A percentile compares a stretch with the other conserved stretches of the same genome.
Conservation (phyloP, 805 yeast genomes). For the Saccharomycopsis fibuligera region DNA sequence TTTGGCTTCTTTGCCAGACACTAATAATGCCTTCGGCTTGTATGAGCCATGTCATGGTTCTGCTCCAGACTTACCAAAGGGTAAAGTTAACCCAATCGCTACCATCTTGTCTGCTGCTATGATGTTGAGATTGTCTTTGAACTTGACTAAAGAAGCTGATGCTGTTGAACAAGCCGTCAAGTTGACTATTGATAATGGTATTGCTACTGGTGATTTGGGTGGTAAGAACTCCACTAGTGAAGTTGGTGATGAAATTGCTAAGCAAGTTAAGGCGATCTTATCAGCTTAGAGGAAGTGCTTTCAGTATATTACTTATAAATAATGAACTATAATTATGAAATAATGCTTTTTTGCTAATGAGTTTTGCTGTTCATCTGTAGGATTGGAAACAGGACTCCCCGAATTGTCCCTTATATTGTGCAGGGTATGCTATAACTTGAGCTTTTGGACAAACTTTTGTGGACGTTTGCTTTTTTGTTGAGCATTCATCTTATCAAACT, state of each 20-base stretch:
- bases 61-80: slow-evolving; percentile 86
- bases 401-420: too few relatives aligned
- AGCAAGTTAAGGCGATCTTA: slow-evolving; percentile 55
- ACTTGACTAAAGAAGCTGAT: slow-evolving; percentile 75
- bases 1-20: slow-evolving; percentile 92
- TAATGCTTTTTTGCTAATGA: neutral
- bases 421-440: too few relatives aligned
- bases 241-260: slow-evolving; percentile 91
- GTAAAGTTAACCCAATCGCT: slow-evolving; percentile 93
- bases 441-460: too few relatives aligned
- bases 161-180: slow-evolving; percentile 87
- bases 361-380: neutral
- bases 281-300: too few relatives aligned
- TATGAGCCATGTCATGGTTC: slow-evolving; percentile 99
- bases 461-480: too few relatives aligned
- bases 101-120: slow-evolving; percentile 93
- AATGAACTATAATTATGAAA: neutral
- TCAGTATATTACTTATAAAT: neutral
- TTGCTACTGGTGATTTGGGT: slow-evolving; percentile 88
- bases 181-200: slow-evolving; percentile 70
- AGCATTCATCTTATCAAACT: too few relatives aligned
- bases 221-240: slow-evolving; percentile 80
- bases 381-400: too few relatives aligned
- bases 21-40: slow-evolving; percentile 88
- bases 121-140: slow-evolving; percentile 91